Conservation (phyloP, 2,329 filamentous ascomycete genomes). For the Sphaerulina vaccinii region DNA sequence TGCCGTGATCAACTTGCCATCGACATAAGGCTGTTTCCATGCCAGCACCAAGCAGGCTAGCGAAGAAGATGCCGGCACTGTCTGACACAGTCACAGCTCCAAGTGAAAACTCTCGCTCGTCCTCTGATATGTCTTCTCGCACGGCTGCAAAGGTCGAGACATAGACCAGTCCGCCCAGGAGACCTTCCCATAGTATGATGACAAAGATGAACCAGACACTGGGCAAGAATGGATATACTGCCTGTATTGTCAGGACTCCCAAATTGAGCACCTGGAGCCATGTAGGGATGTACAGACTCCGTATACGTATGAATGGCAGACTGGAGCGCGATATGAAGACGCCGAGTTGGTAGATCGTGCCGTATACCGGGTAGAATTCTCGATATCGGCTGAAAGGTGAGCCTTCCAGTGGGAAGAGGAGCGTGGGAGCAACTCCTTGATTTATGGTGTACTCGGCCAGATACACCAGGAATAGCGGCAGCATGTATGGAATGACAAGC, state of each 20-base stretch:
- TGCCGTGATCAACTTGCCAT: constrained; percentile 79
- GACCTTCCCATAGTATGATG: constrained; percentile 89
- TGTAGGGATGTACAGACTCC: constrained; percentile 76
- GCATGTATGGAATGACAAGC: constrained; percentile 61
- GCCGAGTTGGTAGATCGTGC: constrained; percentile 89
- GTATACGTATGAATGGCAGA: constrained; percentile 80
- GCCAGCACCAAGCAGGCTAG: constrained; percentile 77
- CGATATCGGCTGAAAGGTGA: constrained; percentile 80
- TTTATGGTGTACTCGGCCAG: constrained; percentile 97
- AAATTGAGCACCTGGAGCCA: constrained; percentile 81
- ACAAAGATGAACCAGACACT: constrained; percentile 81
- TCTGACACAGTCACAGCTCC: constrained; percentile 90
- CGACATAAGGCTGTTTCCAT: constrained; percentile 79
- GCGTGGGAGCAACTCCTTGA: constrained; percentile 84
- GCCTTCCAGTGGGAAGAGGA: constrained; percentile 75
- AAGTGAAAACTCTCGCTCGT: constrained; percentile 87
- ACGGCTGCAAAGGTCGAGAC: constrained; percentile 96
- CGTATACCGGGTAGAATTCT: constrained; percentile 92
- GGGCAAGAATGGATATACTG: constrained; percentile 73
- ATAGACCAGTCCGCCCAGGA: constrained; percentile 88
- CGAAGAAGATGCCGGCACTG: constrained; percentile 84
- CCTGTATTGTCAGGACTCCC: constrained; percentile 68
- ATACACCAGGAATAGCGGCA: constrained; percentile 88
- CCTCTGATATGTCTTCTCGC: constrained; percentile 71
- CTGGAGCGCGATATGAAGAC: constrained; percentile 94